A percentile compares a stretch with the other conserved stretches of the same genome.
These are phyloP conservation scores for Schizophyllum amplum DNA, from an alignment of 1,284 basidiomycete species.

Conservation along the genomic window DNA sequence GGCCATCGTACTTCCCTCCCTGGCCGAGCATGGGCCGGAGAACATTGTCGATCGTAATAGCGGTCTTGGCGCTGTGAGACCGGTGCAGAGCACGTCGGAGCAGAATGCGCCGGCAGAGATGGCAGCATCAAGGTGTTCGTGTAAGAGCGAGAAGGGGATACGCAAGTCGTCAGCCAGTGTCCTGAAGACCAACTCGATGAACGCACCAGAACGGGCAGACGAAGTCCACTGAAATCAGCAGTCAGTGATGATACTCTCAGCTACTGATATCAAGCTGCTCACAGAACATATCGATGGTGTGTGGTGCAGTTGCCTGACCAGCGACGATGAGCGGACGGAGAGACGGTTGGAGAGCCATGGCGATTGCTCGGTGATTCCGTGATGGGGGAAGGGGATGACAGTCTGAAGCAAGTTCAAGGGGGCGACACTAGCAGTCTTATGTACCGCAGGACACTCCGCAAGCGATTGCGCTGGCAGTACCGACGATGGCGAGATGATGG, in stretches of 20 bases:
- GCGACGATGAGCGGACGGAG: constrained; percentile 66
- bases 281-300: constrained; percentile 83
- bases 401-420: background rate
- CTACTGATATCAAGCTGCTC: constrained; percentile 18
- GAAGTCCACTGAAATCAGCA: constrained; percentile 57
- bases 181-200: background rate
- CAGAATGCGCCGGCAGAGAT: too few species aligned
- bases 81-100: background rate
- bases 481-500: background rate
- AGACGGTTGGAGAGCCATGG: constrained; percentile 79
- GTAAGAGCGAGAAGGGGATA: too few species aligned
- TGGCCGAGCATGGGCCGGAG: constrained; percentile 50
- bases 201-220: constrained; percentile 77
- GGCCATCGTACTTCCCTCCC: constrained; percentile 66
- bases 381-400: background rate
- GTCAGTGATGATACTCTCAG: background rate
- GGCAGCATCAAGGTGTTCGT: too few species aligned
- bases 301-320: constrained; percentile 59
- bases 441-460: too few species aligned
- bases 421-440: too few species aligned
- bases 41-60: constrained; percentile 48
- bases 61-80: constrained; percentile 49
- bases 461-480: background rate
- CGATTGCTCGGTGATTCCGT: background rate
- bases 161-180: background rate